Conservation (phyloP, 768 basidiomycete species). For the Fomitopsis serialis region DNA sequence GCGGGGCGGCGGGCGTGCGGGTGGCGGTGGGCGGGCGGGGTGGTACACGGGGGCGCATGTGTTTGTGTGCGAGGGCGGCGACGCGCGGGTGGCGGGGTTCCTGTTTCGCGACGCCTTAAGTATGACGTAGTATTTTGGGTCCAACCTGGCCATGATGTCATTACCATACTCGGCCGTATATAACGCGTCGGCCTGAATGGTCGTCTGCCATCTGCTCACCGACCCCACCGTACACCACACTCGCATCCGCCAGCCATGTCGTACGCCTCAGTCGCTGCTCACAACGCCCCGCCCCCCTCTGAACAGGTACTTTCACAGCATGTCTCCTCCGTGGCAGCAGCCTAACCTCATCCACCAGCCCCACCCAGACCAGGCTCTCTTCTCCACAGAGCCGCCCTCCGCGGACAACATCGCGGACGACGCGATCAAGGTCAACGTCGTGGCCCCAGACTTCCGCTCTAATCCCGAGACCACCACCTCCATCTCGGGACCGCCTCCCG, state of each 20-base stretch:
- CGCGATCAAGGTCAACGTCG: constrained; percentile 51
- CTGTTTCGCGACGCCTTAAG: constrained; percentile 1
- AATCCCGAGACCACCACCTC: constrained; percentile 37
- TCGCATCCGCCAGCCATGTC: constrained; percentile 45
- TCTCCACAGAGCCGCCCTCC: constrained; percentile 36
- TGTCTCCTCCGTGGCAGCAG: constrained; percentile 1
- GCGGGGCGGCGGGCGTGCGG: constrained; percentile 5
- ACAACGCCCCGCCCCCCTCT: constrained; percentile 46
- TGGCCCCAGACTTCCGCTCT: constrained; percentile 43
- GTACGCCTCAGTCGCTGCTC: constrained; percentile 63
- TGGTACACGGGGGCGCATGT: constrained; percentile 27
- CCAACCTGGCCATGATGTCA: constrained; percentile 19
- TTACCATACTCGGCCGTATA: constrained; percentile 8
- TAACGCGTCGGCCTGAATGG: constrained; percentile 2
- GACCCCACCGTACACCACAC: background rate
- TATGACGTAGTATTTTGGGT: constrained; percentile 19
- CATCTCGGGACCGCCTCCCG: constrained; percentile 11
- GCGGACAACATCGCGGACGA: constrained; percentile 39
- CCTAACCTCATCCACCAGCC: constrained; percentile 36
- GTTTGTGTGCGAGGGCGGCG: constrained; percentile 15
- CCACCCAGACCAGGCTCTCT: constrained; percentile 56
- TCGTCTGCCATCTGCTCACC: background rate
- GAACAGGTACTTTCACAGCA: constrained; percentile 31
- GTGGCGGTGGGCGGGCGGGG: constrained; percentile 26
- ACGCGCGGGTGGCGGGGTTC: constrained; percentile 7